These are phyloP conservation scores for Serpula lacrymans DNA, from an alignment of 768 basidiomycete species.

Conservation along the genomic window DNA sequence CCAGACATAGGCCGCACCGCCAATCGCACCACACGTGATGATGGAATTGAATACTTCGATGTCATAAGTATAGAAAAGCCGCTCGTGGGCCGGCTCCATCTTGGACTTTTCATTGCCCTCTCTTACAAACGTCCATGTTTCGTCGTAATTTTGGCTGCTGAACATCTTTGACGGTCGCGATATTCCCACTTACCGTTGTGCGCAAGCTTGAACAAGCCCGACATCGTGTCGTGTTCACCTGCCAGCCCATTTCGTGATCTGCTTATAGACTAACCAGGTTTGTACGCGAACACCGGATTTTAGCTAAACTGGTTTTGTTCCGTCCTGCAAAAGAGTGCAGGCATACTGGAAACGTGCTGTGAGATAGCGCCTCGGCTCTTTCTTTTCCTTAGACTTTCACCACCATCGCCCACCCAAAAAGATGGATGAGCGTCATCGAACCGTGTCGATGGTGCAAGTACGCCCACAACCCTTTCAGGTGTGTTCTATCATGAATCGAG, in stretches of 20 bases:
- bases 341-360: conserved; percentile 27
- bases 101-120: not conserved
- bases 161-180: not conserved
- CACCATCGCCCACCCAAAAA: conserved; percentile 15
- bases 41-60: conserved; percentile 1
- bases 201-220: no score
- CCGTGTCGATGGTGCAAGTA: conserved; percentile 20
- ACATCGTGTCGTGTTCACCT: not conserved
- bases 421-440: conserved; percentile 24
- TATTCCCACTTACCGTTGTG: conserved; percentile 1
- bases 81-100: not conserved
- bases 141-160: not conserved
- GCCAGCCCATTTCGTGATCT: not conserved
- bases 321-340: no score
- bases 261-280: not conserved
- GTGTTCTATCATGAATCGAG: conserved; percentile 6
- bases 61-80: conserved; percentile 1
- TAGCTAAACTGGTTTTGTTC: conserved; percentile 20
- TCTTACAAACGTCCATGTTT: conserved; percentile 1
- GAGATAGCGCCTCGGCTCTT: conserved; percentile 16
- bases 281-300: conserved; percentile 15
- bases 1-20: not conserved
- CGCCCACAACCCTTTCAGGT: conserved; percentile 25
- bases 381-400: no score
- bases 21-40: not conserved